Evolutionary conservation across 345 rosid species (phyloP), one percentile per base, ranked within the genome.

Genomic region (Eutrema yunnanense): DNA sequence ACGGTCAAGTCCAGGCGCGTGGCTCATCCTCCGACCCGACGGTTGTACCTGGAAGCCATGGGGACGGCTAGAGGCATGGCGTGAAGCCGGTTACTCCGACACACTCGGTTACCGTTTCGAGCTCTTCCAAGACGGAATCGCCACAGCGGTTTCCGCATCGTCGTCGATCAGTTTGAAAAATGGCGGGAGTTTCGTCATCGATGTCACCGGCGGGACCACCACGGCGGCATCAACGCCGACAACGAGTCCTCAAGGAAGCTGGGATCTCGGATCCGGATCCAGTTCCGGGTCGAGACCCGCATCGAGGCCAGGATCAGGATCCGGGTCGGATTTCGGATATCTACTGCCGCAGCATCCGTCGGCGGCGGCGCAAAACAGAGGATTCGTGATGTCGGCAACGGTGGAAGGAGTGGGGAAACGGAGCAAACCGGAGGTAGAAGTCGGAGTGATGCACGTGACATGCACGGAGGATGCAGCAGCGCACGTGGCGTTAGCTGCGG

Each of bases 381-480:
- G 98, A 5, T 94, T 91, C 10, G 96, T 94, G 14, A 94, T 94
- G 98, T 91, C 96, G 7, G 82, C 98, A 1, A 86, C 86, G 2
- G 90, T 94, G 62, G 85, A 86, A 29, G 97, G 90, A 2, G 80
- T 69, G 7, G 86, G 80, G 30, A 80, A 75, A 58, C 43, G 78
- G 51, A 78, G 90, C 6, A 89, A 78, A 64, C 90, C 95, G 0
- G 88, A 84, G 76, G 95, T 94, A 64, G 98, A 90, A 75, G 83
- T 94, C 0, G 96, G 98, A 4, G 88, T 91, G 52, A 88, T 85
- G 73, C 96, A 91, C 81, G 98, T 94, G 91, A 89, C 85, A 29
- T 94, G 98, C 82, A 91, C 89, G 51, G 98, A 91, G 90, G 98
- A 94, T 44, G 98, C 97, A 54, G 98, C 98, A 0, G 97, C 86